Evolutionary conservation across 202 grass and related monocot genomes (phyloP).

Genomic region (Panicum hallii): DNA sequence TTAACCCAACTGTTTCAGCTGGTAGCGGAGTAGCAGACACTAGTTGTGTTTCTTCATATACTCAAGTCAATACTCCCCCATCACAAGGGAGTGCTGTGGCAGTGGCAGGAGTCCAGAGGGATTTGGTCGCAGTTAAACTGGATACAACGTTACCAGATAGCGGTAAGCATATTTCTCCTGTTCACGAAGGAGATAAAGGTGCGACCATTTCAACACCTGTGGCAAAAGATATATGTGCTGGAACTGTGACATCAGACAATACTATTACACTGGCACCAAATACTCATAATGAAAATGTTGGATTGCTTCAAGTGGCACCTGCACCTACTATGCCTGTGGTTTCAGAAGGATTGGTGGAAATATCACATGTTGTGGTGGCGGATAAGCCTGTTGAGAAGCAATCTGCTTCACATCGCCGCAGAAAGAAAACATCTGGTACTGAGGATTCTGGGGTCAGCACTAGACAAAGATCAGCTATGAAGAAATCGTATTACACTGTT

Average conservation of each 20-base stretch:
- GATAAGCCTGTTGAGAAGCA: slow-evolving; percentile 60
- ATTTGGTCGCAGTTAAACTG: slow-evolving; percentile 41
- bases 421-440: slow-evolving; percentile 54
- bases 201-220: slow-evolving; percentile 31
- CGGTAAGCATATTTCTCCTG: slow-evolving; percentile 39
- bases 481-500: slow-evolving; percentile 44
- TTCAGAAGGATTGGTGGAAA: slow-evolving; percentile 61
- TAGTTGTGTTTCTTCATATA: slow-evolving; percentile 50
- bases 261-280: slow-evolving; percentile 31
- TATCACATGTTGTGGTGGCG: slow-evolving; percentile 39
- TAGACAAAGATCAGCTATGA: slow-evolving; percentile 64
- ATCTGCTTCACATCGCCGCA: slow-evolving; percentile 57
- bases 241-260: slow-evolving; percentile 39
- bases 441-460: slow-evolving; percentile 55
- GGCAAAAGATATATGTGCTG: slow-evolving; percentile 46
- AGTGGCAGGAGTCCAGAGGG: slow-evolving; percentile 47
- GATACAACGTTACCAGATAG: slow-evolving; percentile 41
- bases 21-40: slow-evolving; percentile 43
- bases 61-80: slow-evolving; percentile 51
- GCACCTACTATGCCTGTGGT: slow-evolving; percentile 51
- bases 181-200: slow-evolving; percentile 40
- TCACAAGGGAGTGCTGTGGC: slow-evolving; percentile 33
- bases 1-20: slow-evolving; percentile 43
- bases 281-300: slow-evolving; percentile 40
- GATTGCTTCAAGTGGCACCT: slow-evolving; percentile 50